Base-by-base conservation (phyloP, 179 eudicot species). In the Spergularia azorica region DNA sequence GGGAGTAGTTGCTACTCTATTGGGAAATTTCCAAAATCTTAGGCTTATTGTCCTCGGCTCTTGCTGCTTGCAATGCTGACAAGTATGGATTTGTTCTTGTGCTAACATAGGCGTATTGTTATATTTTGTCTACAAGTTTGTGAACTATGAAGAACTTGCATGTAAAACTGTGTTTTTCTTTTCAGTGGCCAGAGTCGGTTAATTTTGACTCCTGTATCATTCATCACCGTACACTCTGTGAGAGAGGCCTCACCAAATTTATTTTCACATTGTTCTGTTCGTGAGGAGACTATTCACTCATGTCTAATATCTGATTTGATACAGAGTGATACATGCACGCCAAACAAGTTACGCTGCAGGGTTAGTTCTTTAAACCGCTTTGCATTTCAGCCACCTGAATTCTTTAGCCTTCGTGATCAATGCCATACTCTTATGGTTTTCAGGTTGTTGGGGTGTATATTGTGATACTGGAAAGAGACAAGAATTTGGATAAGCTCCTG, bases 401-500 rank as follows among this genome's bases (percentile, higher is more conserved):
- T 57, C 52, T 16, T 43, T 51, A 60, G 51, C 38, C 13, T n/a
- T 70, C 26, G 10, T 43, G 26, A n/a, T 43, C 50, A 50, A 56
- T 12, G 15, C 38, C 67, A 73, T 18, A 39, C 9, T 68, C 43
- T 57, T 51, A 71, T 46, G 43, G 51, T 64, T 75, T 67, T 83
- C 88, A 95, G 99, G 87, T 91, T 75, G 90, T 91, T 71, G 90
- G 95, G 67, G 73, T 95, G 74, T 86, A 82, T 70, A 66, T 90
- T 38, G 77, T 95, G 75, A 86, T 80, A 60, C 72, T 93, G 79
- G 91, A 89, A 84, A 82, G 86, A 72, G 82, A 77, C 67, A 79
- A 18, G 54, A 72, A 68, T 55, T 36, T 77, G 73, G 83, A 76
- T 77, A 78, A 65, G 66, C 63, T 87, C 72, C 57, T 79, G 51